Conservation (phyloP, 257 asterid species). For the Vinca minor region DNA sequence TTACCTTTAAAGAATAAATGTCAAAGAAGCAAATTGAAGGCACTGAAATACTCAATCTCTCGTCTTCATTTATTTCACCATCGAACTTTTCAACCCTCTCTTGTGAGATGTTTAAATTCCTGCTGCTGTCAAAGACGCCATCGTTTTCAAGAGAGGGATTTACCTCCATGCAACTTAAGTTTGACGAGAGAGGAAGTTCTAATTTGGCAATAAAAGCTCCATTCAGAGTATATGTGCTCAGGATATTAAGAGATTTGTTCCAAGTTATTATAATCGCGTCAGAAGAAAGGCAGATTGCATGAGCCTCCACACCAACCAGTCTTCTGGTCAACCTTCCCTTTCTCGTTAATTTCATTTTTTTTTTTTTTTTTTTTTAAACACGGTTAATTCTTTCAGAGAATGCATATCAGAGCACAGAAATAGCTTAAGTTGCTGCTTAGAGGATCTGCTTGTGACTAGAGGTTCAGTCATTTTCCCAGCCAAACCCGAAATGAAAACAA, state of each 20-base stretch:
- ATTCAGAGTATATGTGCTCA: conserved; percentile 71
- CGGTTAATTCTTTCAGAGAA: not conserved
- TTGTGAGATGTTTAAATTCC: conserved; percentile 15
- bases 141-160: conserved; percentile 57
- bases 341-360: no score
- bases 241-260: conserved; percentile 46
- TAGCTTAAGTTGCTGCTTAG: conserved; percentile 49
- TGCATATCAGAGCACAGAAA: conserved; percentile 3
- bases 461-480: no score
- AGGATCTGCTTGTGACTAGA: not conserved
- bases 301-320: conserved; percentile 73
- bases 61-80: conserved; percentile 30
- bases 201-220: conserved; percentile 58
- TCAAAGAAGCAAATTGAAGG: conserved; percentile 88
- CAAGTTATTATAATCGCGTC: conserved; percentile 74
- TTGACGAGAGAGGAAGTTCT: conserved; percentile 52
- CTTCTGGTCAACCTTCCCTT: conserved; percentile 75
- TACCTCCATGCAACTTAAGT: conserved; percentile 74
- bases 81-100: conserved; percentile 24
- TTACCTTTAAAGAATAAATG: conserved; percentile 69
- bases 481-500: not conserved
- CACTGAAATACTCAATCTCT: conserved; percentile 38
- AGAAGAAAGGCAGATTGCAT: conserved; percentile 64
- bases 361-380: no score
- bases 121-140: conserved; percentile 27